Evolutionary conservation across 805 yeast species (phyloP), one percentile per base, ranked within the genome.

Genomic region (Teunomyces cretensis): DNA sequence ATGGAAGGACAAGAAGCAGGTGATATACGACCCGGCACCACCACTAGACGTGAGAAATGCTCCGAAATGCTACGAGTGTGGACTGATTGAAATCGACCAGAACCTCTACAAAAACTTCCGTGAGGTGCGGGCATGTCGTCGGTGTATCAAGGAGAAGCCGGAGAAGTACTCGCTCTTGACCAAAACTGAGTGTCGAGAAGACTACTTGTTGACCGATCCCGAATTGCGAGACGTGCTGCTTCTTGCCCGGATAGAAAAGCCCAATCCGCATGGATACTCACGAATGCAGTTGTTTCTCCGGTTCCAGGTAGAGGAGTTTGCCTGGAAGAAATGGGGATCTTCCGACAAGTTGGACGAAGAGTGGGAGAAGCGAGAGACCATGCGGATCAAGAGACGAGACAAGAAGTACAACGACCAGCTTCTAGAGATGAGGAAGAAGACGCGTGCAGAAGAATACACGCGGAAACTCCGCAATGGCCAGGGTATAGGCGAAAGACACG

Each of bases 241-340:
- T 17, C 71, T 94, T 48, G 85, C 85, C 9, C 79, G 94, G 50
- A 69, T 92, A 48, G 96, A 90, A 50, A 88, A 91, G 55, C 89
- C 96, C 2, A 94, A 94, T 59, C 99, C 99, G 0, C 96, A 94
- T 64, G 89, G 91, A 35, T 94, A 82, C 65, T 86, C 89, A 41
- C 78, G 94, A 58, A 94, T 94, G 99, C 96, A 91, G 75, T 72
- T 94, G 45, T 94, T 83, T 67, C 66, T 94, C 37, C 71, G 99
- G 48, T 86, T 82, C 58, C 98, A 94, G 57, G 89, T 94, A n/a
- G 99, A 94, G 62, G 88, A 85, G 56, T 88, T 76, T 65, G 96
- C 98, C 0, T 88, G 84, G 69, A 84, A 86, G 59, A 92, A 94
- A 66, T 94, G 99, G 99, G 96, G 94, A 1, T 85, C 95, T 1